Percentiles rank a stretch among this genome's conserved stretches.
Conservation (phyloP, 108 stramenopile species). For the Skeletonema grethae region DNA sequence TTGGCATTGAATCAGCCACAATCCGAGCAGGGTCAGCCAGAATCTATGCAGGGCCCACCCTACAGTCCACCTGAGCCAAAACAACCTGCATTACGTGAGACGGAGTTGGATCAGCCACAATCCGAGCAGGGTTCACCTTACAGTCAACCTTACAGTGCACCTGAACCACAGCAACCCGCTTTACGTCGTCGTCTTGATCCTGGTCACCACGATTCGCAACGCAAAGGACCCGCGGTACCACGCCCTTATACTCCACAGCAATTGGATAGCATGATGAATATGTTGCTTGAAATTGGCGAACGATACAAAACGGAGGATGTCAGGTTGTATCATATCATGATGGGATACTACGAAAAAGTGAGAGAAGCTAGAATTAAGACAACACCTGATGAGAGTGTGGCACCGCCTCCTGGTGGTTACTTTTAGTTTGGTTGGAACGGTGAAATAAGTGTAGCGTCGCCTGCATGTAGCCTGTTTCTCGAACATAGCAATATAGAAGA, state of each 20-base stretch:
- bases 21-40: background rate
- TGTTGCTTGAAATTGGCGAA: slow-evolving; percentile 37
- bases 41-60: too few species aligned
- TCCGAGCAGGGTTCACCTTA: too few species aligned
- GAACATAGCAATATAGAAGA: background rate
- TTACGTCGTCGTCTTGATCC: slow-evolving; percentile 46
- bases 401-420: slow-evolving; percentile 27
- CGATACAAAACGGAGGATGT: slow-evolving; percentile 32
- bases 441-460: too few species aligned
- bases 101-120: too few species aligned
- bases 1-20: slow-evolving; percentile 21
- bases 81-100: too few species aligned
- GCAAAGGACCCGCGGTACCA: slow-evolving; percentile 45
- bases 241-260: slow-evolving; percentile 45
- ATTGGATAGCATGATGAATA: slow-evolving; percentile 46
- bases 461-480: background rate
- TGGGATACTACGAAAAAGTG: slow-evolving; percentile 44
- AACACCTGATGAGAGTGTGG: slow-evolving; percentile 12
- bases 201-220: slow-evolving; percentile 54
- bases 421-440: slow-evolving; percentile 16
- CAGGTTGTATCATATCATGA: slow-evolving; percentile 48
- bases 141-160: background rate
- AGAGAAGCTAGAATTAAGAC: slow-evolving; percentile 24
- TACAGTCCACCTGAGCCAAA: background rate
- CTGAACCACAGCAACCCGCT: background rate